Base-by-base conservation (phyloP, 106 monocot genomes). In the Acorus calamus region DNA sequence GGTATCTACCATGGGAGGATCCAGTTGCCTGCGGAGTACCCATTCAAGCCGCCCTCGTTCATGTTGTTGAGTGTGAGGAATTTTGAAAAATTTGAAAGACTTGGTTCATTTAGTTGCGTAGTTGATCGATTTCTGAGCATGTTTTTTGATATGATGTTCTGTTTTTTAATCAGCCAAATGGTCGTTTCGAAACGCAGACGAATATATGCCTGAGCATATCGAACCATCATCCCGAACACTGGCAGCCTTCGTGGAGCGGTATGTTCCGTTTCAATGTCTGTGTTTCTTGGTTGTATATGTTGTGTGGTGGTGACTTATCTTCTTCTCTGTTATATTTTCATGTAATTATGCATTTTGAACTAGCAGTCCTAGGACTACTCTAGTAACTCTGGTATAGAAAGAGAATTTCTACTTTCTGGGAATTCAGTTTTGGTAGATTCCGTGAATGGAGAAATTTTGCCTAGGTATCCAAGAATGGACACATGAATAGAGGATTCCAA, bases 201-300 rank as follows among this genome's bases (percentile, higher is more conserved):
- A 91, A 91, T 62, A 98, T 98, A 65, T 98, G 96, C 70, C 73
- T 98, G 28, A 98, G 96, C 81, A 98, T 98, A 66, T 98, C 96
- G 5, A 98, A 98, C 62, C 72, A 98, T 70, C 96, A 98, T 47
- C 96, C 96, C 7, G 96, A 98, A 67, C 96, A 98, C 63, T 98
- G 96, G 96, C 91, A 91, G 66, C 96, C 96, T 49, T 98, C 96
- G 50, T 98, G 96, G 96, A 88, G 96, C 66, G 91, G 96, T 98
- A 80, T 55, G 77, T 62, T 66, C 2, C 70, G 44, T 48, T 64
- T 13, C 2, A 8, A 4, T 46, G 11, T 67, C 41, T 74, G 7
- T 62, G 7, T 0, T 51, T 51, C 8, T 48, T 4, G 6, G 10
- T 46, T 11, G 44, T 11, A 10, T 5, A 11, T 47, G 44, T 45